Conservation (phyloP, 2,329 filamentous ascomycete species). For the Penicillium digitatum region DNA sequence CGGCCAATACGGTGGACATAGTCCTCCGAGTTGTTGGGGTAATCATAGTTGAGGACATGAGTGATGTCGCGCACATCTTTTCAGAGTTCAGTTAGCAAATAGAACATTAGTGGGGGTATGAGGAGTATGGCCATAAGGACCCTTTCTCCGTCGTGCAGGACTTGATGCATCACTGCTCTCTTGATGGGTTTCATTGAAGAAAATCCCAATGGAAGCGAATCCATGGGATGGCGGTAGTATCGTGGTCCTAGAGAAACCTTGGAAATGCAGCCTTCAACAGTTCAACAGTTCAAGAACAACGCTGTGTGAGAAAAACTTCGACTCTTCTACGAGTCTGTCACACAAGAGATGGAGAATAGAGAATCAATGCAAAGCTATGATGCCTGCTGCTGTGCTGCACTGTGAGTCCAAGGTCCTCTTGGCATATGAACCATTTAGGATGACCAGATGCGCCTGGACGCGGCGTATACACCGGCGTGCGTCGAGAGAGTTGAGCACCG, state of each 20-base stretch:
- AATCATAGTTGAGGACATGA: conserved; percentile 99
- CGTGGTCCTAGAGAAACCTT: conserved; percentile 65
- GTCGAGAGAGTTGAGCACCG: conserved; percentile 87
- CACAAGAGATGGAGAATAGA: conserved; percentile 69
- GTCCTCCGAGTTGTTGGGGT: conserved; percentile 84
- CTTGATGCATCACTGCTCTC: conserved; percentile 59
- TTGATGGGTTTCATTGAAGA: conserved; percentile 44
- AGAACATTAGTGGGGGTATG: conserved; percentile 47
- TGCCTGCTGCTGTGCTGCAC: conserved; percentile 68
- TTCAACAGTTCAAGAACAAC: conserved; percentile 57
- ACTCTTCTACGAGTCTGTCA: conserved; percentile 64
- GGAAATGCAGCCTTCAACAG: conserved; percentile 73
- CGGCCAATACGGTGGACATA: conserved; percentile 67
- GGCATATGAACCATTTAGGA: conserved; percentile 67
- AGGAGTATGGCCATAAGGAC: conserved; percentile 45
- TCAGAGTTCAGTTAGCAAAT: conserved; percentile 67
- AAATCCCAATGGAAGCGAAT: conserved; percentile 45
- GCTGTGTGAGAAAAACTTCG: conserved; percentile 63
- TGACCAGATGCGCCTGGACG: conserved; percentile 84
- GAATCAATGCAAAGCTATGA: conserved; percentile 47
- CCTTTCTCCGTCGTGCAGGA: conserved; percentile 58
- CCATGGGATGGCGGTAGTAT: conserved; percentile 54
- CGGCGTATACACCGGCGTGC: conserved; percentile 83
- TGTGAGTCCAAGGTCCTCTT: conserved; percentile 83
- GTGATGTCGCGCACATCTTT: conserved; percentile 99